Percentiles rank a stretch among this genome's conserved stretches.
Evolutionary conservation across 495 filamentous ascomycete species (phyloP).

Genomic region (Evansstolkia leycettana): DNA sequence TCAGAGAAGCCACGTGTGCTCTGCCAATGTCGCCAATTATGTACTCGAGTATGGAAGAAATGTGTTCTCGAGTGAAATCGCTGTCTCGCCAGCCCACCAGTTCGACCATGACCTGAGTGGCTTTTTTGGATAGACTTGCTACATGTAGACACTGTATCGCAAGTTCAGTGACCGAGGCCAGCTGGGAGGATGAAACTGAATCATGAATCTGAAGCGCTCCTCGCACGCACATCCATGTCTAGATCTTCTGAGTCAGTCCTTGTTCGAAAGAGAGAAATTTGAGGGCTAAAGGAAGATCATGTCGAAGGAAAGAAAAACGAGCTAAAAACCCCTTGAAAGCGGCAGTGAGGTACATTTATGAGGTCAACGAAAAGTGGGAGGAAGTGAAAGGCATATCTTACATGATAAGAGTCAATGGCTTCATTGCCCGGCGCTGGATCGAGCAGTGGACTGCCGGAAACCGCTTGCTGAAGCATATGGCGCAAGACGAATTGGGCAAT

Average conservation of each 20-base stretch:
- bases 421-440: constrained; percentile 15
- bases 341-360: no score
- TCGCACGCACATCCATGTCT: constrained; percentile 20
- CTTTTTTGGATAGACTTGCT: constrained; percentile 14
- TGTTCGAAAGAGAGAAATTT: background rate
- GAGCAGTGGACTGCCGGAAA: constrained; percentile 9
- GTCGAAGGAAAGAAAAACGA: no score
- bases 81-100: constrained; percentile 14
- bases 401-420: constrained; percentile 26
- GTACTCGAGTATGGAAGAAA: constrained; percentile 16
- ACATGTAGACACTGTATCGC: constrained; percentile 15
- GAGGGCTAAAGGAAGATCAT: no score
- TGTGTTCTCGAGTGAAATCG: constrained; percentile 10
- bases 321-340: no score
- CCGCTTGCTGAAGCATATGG: constrained; percentile 20
- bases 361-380: no score
- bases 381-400: constrained; percentile 7
- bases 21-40: constrained; percentile 23
- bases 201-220: constrained; percentile 12
- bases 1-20: constrained; percentile 29
- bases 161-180: constrained; percentile 9
- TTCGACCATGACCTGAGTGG: constrained; percentile 23
- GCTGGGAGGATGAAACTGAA: constrained; percentile 5
- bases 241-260: background rate
- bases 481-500: constrained; percentile 25